Evolutionary conservation across 495 filamentous ascomycete genomes (phyloP).

Genomic region (Neurospora terricola): DNA sequence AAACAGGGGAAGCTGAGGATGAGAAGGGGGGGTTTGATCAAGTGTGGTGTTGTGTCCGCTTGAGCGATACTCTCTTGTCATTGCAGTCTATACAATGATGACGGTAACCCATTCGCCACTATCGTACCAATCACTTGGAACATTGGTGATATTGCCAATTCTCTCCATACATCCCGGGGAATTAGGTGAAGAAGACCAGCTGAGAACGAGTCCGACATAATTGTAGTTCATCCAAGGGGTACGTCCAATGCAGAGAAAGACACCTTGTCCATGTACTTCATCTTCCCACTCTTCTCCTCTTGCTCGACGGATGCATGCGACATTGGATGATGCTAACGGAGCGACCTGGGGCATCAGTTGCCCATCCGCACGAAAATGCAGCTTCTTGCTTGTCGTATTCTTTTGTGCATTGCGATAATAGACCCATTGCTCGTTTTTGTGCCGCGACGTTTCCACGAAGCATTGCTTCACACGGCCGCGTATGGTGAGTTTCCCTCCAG

Average conservation of each 20-base stretch:
- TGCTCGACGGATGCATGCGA: background rate
- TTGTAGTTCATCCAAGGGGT: background rate
- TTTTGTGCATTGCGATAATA: background rate
- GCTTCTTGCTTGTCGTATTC: background rate
- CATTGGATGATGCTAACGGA: background rate
- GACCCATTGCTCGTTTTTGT: background rate
- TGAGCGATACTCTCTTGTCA: constrained; percentile 1
- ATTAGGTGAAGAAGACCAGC: background rate
- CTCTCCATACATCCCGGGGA: background rate
- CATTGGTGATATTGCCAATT: background rate
- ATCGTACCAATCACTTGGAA: background rate
- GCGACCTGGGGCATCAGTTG: background rate
- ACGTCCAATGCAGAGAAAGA: background rate
- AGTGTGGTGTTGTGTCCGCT: constrained; percentile 46
- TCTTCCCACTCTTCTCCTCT: background rate
- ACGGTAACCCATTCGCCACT: background rate
- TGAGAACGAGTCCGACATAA: background rate
- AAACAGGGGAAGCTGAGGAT: background rate
- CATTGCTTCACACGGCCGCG: background rate
- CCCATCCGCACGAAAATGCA: background rate
- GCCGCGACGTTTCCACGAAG: background rate
- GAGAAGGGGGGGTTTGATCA: constrained; percentile 38
- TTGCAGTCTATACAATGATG: background rate
- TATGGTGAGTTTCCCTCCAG: background rate
- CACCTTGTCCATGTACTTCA: background rate